Base-by-base conservation (phyloP, 371 early-diverging fungal genomes). In the Mucor piriformis region DNA sequence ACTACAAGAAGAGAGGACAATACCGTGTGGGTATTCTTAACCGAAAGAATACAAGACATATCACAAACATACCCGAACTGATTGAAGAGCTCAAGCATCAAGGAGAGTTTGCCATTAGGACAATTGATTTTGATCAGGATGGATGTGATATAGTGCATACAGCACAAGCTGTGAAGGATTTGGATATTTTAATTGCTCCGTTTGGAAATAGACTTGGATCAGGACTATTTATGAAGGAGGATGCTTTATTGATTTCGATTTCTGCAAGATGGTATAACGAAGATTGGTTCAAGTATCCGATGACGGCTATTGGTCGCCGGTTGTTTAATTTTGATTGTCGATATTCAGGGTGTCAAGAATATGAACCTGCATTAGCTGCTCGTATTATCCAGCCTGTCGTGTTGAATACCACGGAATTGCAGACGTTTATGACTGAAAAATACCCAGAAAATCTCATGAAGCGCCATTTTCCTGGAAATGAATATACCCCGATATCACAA, bases 201-300 rank as follows among this genome's bases (percentile, higher is more conserved):
- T 74, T 72, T 46, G 80, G 83, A n/a, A 76, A 74, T 23, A 74
- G 69, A 15, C 50, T 75, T 37, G 83, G 80, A 0, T 60, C 78
- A 2, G 80, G 73, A 10, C 32, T 83, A 12, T 83, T 83, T 50
- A 79, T 81, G 81, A 72, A 72, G n/a, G 54, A 65, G 0, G 67
- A 72, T 27, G 25, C 64, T 5, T 50, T 59, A 0, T 38, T 81
- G 0, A 60, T 84, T 24, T 71, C 79, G 6, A 70, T 79, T 35
- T 74, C 74, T 34, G 54, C 59, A 8, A 53, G 80, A 3, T 69
- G 63, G 3, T 79, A 77, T 20, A 59, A 42, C n/a, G 84, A 84
- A 44, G 20, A 49, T 20, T 84, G 82, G 84, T 84, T 84, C 59
- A 66, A 63, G 16, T 76, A 44, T 27, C 66, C 76, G 0, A 59